Conservation (phyloP, 164 flowering plant genomes). For the Nymphaea thermarum region DNA sequence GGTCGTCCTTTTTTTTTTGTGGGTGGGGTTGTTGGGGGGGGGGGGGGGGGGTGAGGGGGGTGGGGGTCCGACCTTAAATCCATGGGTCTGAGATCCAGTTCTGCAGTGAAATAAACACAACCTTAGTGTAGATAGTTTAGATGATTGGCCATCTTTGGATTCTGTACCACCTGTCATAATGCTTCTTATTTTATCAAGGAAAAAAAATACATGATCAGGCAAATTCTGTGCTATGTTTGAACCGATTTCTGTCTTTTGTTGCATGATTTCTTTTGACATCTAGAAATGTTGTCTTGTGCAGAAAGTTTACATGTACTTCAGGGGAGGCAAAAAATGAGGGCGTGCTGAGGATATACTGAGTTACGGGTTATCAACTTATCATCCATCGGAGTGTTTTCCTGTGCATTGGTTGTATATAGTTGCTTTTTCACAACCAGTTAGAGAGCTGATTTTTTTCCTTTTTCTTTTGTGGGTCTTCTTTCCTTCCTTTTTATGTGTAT, state of each 20-base stretch:
- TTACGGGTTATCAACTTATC: neutral
- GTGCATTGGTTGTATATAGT: constrained; percentile 3
- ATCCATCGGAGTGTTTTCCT: neutral
- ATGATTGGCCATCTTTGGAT: too few species aligned
- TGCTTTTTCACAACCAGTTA: constrained; percentile 37
- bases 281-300: constrained; percentile 1
- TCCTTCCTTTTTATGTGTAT: too few species aligned
- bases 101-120: too few species aligned
- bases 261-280: neutral
- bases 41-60: too few species aligned
- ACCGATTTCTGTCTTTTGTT: neutral
- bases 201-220: neutral
- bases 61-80: too few species aligned
- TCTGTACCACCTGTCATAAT: neutral
- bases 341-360: neutral
- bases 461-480: too few species aligned
- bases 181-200: neutral
- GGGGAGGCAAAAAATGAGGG: constrained; percentile 2
- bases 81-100: too few species aligned
- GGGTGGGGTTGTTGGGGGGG: too few species aligned
- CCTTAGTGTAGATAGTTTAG: too few species aligned
- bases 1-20: too few species aligned
- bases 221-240: neutral
- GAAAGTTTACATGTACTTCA: constrained; percentile 11
- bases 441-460: too few species aligned